Evolutionary conservation across 768 basidiomycete species (phyloP).

Genomic region (Boletus huronensis): DNA sequence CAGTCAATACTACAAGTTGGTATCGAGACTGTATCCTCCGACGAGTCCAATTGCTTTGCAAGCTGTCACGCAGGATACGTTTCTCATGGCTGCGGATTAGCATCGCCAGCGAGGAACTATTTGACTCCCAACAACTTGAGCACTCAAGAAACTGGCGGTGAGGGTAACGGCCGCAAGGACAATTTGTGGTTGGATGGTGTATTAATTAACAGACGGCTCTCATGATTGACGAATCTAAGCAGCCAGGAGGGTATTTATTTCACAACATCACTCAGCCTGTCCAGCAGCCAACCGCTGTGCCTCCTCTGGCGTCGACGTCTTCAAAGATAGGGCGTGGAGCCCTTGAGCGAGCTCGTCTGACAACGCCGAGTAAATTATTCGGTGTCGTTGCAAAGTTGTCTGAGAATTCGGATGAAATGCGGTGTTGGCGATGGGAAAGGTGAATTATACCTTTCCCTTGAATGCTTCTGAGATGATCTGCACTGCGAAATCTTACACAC

Average conservation of each 20-base stretch:
- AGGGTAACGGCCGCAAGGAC: constrained; percentile 17
- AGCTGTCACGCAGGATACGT: constrained; percentile 6
- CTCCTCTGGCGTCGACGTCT: constrained; percentile 67
- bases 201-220: constrained; percentile 30
- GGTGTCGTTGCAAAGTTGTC: constrained; percentile 78
- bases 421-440: constrained; percentile 3
- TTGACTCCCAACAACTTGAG: constrained; percentile 5
- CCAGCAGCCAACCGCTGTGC: constrained; percentile 20
- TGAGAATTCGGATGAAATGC: constrained; percentile 29
- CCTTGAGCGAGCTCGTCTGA: constrained; percentile 68
- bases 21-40: constrained; percentile 6
- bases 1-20: constrained; percentile 11
- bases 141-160: constrained; percentile 15
- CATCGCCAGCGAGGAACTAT: constrained; percentile 14
- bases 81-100: constrained; percentile 16
- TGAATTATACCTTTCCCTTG: constrained; percentile 59
- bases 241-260: constrained; percentile 11
- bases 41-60: background rate
- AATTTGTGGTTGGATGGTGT: constrained; percentile 18
- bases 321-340: constrained; percentile 73
- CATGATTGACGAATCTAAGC: constrained; percentile 29
- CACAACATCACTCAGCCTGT: constrained; percentile 25
- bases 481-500: constrained; percentile 65
- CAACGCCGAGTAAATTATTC: constrained; percentile 71
- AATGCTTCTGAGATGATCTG: constrained; percentile 71